Evolutionary conservation across 106 monocot genomes (phyloP).

Genomic region (Gastrodia elata): DNA sequence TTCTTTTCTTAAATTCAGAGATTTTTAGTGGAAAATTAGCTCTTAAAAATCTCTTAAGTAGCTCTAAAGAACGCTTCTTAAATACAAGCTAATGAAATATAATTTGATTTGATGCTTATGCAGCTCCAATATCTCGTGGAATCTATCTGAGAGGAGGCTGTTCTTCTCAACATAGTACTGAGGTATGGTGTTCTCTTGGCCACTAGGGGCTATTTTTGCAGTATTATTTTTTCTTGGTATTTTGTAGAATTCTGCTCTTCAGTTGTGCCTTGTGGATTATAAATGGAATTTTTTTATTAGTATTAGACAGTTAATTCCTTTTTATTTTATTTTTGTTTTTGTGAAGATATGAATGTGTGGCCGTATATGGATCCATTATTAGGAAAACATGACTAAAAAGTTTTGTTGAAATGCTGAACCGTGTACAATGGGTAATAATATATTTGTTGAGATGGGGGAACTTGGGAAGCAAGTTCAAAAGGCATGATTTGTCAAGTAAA

Average conservation of each 20-base stretch:
- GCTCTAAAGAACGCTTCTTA: neutral
- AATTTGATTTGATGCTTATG: constrained; percentile 6
- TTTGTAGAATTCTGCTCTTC: neutral
- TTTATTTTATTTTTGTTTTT: neutral
- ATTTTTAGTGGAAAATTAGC: neutral
- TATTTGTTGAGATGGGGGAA: too few species aligned
- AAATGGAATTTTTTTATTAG: neutral
- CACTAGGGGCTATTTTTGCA: neutral
- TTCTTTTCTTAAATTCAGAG: neutral
- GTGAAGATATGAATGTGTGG: neutral
- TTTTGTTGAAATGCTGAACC: too few species aligned
- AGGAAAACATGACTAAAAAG: neutral
- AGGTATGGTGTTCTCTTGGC: constrained; percentile 35
- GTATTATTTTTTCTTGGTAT: neutral
- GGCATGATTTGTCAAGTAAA: too few species aligned
- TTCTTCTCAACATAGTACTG: constrained; percentile 59
- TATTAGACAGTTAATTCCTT: neutral
- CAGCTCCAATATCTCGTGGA: constrained; percentile 71
- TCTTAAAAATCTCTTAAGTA: neutral
- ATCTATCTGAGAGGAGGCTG: constrained; percentile 74
- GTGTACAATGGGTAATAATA: too few species aligned
- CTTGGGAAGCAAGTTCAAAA: too few species aligned
- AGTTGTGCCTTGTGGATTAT: neutral
- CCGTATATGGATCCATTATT: neutral
- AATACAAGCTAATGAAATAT: neutral